Evolutionary conservation across 371 early-diverging fungal genomes (phyloP), one percentile per base, ranked within the genome.

Genomic region (Enterospora canceri): DNA sequence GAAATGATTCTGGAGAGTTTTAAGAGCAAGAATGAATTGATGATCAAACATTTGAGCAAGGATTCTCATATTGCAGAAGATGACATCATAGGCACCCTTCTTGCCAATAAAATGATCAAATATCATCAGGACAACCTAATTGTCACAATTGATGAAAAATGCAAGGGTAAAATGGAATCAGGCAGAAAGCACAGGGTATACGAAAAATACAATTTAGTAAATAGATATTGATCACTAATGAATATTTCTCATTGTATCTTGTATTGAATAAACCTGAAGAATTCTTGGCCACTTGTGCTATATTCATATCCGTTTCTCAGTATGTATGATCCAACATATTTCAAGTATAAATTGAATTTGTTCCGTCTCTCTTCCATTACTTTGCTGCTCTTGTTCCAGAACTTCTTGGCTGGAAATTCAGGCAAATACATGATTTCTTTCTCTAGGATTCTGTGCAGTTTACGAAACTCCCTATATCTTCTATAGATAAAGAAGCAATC

Each of bases 71-170:
- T 97, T 72, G 89, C 93, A 0, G 79, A 85, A 1, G 88, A 89
- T 65, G 97, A 97, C 80, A 88, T 94, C 51, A 74, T 95, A 58
- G 89, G 90, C 67, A 95, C 98, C 1, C 78, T 97, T 3, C 86
- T 87, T 71, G 85, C 85, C 58, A 82, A 94, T 73, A 90, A 90
- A 58, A 86, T 94, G 51, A 83, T 98, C 61, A 74, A 88, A 75
- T 92, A 91, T 72, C 90, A 91, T 72, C 86, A 88, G 62, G 92
- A 92, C 29, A 88, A 89, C 74, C 89, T 88, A 76, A 86, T 91
- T 50, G 87, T 95, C 56, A 88, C 86, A 66, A 68, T 96, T 54
- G 86, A 86, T 70, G 89, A 94, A 57, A 86, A 87, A 58, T 85
- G 88, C n/a, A 76, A 92, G 28, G 23, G 55, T 15, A 80, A 72